Base-by-base conservation (phyloP, 306 rosid genomes). In the Pueraria montana region DNA sequence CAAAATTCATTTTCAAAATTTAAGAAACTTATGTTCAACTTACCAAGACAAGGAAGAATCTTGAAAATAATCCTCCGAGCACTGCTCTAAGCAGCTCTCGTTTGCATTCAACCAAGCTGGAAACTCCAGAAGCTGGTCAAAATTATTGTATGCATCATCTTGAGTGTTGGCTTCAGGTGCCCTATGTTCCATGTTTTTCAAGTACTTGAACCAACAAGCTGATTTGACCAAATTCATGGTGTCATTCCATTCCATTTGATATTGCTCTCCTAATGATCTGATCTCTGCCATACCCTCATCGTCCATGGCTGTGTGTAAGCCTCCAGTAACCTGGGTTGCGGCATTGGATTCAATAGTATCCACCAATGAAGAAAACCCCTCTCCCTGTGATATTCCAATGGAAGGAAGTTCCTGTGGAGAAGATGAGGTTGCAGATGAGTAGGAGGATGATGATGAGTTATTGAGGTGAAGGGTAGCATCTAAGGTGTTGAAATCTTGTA, bases 251-350 rank as follows among this genome's bases (percentile, higher is more conserved):
- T 93, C 94, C 91, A 91, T 89, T 86, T 93, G 91, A 80, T 91
- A 86, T 82, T 86, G 96, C 75, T 93, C 94, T 32, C 98, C 98
- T 14, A 91, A 79, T 43, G 93, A 92, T 65, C 90, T 86, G 71
- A 95, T 89, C 92, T 95, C 93, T 23, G 90, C 96, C 91, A 95
- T 89, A 84, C 87, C 97, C 76, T 89, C 92, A 45, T 95, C 99
- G 9, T 88, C 97, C 93, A 93, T 87, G 9, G 91, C 89, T 34
- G 89, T 87, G 77, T 90, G 93, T 53, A 86, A 72, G 46, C 87
- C 89, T 52, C 81, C 90, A 45, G 36, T 62, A 4, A 76, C 78
- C 79, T 26, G 87, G 27, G 77, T 56, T 68, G 86, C 52, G 27
- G 56, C 86, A 66, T 83, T 49, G 53, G 88, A 77, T 80, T 85